Percentiles rank a stretch among this genome's conserved stretches.
These are phyloP conservation scores for Kwoniella pini DNA, from an alignment of 768 basidiomycete genomes.

Conservation along the genomic window DNA sequence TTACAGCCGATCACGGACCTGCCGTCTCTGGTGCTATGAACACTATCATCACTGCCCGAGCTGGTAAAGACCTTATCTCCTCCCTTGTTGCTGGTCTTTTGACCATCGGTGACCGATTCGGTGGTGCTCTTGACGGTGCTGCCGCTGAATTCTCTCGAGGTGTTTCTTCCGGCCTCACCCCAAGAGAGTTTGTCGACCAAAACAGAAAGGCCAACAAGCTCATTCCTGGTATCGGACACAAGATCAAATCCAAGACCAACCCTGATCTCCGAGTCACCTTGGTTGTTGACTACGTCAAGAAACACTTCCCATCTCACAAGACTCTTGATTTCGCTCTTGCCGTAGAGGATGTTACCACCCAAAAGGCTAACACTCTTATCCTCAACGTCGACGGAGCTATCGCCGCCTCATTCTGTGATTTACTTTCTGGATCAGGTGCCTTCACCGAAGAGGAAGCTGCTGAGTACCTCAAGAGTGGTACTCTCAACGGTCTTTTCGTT, in stretches of 20 bases:
- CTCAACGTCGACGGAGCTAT: conserved; percentile 91
- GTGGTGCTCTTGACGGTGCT: conserved; percentile 97
- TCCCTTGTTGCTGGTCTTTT: conserved; percentile 93
- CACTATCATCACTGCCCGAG: conserved; percentile 97
- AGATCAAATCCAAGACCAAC: conserved; percentile 78
- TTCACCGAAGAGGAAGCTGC: conserved; percentile 95
- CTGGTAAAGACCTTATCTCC: conserved; percentile 98
- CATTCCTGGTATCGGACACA: conserved; percentile 98
- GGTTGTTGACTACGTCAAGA: conserved; percentile 85
- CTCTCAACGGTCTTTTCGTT: conserved; percentile 92
- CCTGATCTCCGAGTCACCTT: conserved; percentile 57
- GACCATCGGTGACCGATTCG: conserved; percentile 97
- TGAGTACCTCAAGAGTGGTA: conserved; percentile 81
- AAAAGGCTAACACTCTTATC: conserved; percentile 98
- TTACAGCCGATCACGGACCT: conserved; percentile 97
- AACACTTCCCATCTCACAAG: conserved; percentile 93
- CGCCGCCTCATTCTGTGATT: conserved; percentile 93
- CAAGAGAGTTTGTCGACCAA: conserved; percentile 96
- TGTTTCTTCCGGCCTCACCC: conserved; percentile 85
- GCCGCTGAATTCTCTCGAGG: conserved; percentile 93
- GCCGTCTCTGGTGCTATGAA: conserved; percentile 99
- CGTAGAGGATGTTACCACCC: conserved; percentile 94
- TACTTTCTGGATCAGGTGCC: conserved; percentile 85
- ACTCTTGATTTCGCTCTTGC: conserved; percentile 92
- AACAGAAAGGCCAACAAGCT: conserved; percentile 91